Base-by-base conservation (phyloP, 1,139 yeast genomes). In the Geotrichum klebahnii region DNA sequence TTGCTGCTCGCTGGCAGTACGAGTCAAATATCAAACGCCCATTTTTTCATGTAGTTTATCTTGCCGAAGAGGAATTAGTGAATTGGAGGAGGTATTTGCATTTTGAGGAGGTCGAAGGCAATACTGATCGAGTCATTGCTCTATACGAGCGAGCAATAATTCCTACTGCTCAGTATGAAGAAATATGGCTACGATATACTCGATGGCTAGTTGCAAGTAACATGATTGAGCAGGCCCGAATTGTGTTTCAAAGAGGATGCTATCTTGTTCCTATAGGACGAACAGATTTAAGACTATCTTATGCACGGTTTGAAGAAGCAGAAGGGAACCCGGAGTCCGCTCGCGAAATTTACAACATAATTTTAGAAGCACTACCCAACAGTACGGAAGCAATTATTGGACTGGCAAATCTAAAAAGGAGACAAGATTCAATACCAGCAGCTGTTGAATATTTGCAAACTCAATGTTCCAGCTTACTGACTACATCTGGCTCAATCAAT, bases 71-170 rank as follows among this genome's bases (percentile, higher is more conserved):
- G 47, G 82, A 84, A 53, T 58, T 81, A 22, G 72, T 69, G 3
- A 69, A 68, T 20, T 87, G 95, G 95, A 66, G 72, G 9, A 65
- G 67, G 29, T 87, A 85, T 61, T 66, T 86, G 14, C 77, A 77
- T 34, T 82, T 73, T 58, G 71, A 80, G 26, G 84, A 81, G 55
- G 60, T 65, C 2, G 65, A 63, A 37, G 55, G 63, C 5, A 60
- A 65, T 35, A 51, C 46, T 5, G 51, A 49, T 4, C 61, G 73
- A 37, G 58, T 78, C 4, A 64, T 65, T 9, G 69, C 76, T 32
- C 61, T 76, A 1, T 86, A 81, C 60, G 83, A 81, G 56, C 67
- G 67, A 3, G 67, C 67, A 0, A 55, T 83, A 4, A 69, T 79
- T 3, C 67, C 78, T 0, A 73, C 81, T 2, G 80, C 81, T 0